Evolutionary conservation across 2,329 filamentous ascomycete species (phyloP), one percentile per base, ranked within the genome.

Genomic region (Trichoderma pleuroti): DNA sequence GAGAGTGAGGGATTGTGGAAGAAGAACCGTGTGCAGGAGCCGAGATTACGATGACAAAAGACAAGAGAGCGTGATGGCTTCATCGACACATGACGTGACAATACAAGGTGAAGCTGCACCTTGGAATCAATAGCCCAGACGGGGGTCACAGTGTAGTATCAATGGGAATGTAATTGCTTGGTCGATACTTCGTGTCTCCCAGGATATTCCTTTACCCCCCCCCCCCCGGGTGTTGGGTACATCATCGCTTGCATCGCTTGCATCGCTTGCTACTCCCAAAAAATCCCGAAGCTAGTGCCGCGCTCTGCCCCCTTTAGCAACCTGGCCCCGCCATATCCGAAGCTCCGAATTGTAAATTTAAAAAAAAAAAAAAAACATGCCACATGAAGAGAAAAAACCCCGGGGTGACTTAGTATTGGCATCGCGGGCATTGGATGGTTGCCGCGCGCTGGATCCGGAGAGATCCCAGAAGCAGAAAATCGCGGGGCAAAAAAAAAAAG

Each of bases 401-500:
- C n/a, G n/a, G 42, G 7, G 2, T 12, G n/a, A 24, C 11, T 52
- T 52, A 52, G n/a, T 24, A 52, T 52, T 52, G 21, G 46, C n/a
- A 18, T 14, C 10, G 28, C 3, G 14, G 21, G 36, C n/a, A n/a
- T 42, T 42, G 30, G 21, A 6, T 10, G n/a, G 28, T 24, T 49
- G 56, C 65, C 65, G 65, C 28, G 32, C 24, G 21, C 24, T 52
- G 16, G 56, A 60, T 42, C 56, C 39, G 65, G 65, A 52, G 10
- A 14, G 10, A 28, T 28, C 28, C 59, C 3, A 32, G 8, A 28
- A 49, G n/a, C n/a, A n/a, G n/a, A 52, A 66, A 66, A 57, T 66
- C 56, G 65, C 65, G 65, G 65, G 65, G 65, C 65, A 28, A 65
- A 56, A 65, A 36, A 11, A 64, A 65, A 28, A 24, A 12, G 61